Evolutionary conservation across 2,329 filamentous ascomycete species (phyloP).

Genomic region (Fusarium cicatricum): DNA sequence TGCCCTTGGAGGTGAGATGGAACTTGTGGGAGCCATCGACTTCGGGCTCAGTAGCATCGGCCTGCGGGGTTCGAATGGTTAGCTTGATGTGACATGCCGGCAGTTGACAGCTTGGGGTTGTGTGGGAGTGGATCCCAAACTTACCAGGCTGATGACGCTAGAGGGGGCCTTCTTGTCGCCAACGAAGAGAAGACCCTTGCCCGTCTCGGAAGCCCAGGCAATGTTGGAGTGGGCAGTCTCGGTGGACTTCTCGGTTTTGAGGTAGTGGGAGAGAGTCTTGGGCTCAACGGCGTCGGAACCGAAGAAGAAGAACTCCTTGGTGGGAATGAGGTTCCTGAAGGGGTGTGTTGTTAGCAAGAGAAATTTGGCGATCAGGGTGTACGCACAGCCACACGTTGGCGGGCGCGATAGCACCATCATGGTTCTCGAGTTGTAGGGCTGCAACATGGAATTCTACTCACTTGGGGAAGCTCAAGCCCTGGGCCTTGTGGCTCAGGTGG

Average conservation of each 20-base stretch:
- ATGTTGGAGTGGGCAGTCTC: conserved; percentile 78
- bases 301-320: conserved; percentile 95
- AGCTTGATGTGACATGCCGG: conserved; percentile 29
- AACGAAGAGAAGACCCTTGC: conserved; percentile 94
- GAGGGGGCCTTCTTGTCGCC: conserved; percentile 84
- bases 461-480: conserved; percentile 85
- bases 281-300: conserved; percentile 75
- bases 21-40: conserved; percentile 84
- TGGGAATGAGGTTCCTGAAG: conserved; percentile 82
- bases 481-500: conserved; percentile 86
- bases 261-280: conserved; percentile 78
- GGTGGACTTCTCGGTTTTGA: conserved; percentile 87
- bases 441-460: conserved; percentile 57
- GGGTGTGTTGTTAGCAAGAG: conserved; percentile 33
- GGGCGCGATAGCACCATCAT: neutral
- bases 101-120: conserved; percentile 21
- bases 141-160: conserved; percentile 86
- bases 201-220: conserved; percentile 92
- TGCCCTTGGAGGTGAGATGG: conserved; percentile 81
- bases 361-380: neutral
- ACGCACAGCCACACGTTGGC: neutral
- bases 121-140: conserved; percentile 45
- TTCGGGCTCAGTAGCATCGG: conserved; percentile 73
- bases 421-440: neutral
- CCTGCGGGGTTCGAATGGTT: conserved; percentile 46